Evolutionary conservation across 371 early-diverging fungal genomes (phyloP).

Genomic region (Thermomucor indicae-seudaticae): DNA sequence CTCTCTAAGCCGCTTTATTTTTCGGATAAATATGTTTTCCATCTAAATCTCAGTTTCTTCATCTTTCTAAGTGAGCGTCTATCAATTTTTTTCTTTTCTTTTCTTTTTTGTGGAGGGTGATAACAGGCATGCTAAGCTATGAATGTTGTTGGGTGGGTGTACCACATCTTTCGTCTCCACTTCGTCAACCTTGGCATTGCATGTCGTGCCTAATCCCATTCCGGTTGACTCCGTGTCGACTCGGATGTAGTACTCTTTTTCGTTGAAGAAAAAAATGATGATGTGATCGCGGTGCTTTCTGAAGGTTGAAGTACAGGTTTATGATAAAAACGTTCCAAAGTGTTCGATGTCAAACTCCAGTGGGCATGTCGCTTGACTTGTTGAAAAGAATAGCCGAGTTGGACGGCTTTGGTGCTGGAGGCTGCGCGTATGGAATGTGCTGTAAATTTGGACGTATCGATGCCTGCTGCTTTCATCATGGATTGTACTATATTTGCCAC

Average conservation of each 20-base stretch:
- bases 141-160: too few relatives aligned
- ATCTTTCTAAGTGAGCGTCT: too few relatives aligned
- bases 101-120: too few relatives aligned
- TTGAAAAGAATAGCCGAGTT: not conserved
- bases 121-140: too few relatives aligned
- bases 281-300: not conserved
- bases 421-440: slow-evolving; percentile 1
- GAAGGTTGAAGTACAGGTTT: not conserved
- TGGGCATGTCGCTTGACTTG: slow-evolving; percentile 4
- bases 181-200: too few relatives aligned
- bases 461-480: not conserved
- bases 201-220: too few relatives aligned
- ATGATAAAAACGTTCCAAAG: slow-evolving; percentile 7
- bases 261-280: not conserved
- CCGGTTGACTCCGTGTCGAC: too few relatives aligned
- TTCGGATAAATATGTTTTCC: too few relatives aligned
- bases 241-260: not conserved
- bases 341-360: slow-evolving; percentile 2
- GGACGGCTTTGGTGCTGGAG: slow-evolving; percentile 3
- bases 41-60: too few relatives aligned
- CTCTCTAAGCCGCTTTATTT: too few relatives aligned
- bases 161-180: too few relatives aligned
- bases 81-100: too few relatives aligned
- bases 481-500: not conserved
- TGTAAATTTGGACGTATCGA: not conserved